Evolutionary conservation across 495 filamentous ascomycete species (phyloP).

Genomic region (Aspergillus ellipticus): DNA sequence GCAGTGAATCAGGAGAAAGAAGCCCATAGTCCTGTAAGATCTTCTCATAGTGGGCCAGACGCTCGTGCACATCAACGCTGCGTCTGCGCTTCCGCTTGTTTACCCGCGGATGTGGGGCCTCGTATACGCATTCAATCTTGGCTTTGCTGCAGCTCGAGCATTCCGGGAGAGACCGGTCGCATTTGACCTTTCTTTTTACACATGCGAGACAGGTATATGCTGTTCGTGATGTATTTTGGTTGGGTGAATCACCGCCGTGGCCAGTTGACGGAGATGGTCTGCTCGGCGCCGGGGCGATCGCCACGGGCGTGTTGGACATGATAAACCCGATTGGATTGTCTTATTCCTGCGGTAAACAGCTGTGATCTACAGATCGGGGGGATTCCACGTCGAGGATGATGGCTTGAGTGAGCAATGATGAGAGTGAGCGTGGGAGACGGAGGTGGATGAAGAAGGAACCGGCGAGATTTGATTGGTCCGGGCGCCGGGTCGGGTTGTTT

Average conservation of each 20-base stretch:
- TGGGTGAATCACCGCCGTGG: neutral
- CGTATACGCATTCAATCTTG: conserved; percentile 14
- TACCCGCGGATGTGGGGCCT: conserved; percentile 7
- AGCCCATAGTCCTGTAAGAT: conserved; percentile 18
- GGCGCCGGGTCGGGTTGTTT: too few species aligned
- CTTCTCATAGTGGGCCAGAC: conserved; percentile 16
- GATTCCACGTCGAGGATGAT: too few species aligned
- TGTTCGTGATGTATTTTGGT: neutral
- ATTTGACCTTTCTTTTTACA: conserved; percentile 44
- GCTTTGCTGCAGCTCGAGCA: conserved; percentile 35
- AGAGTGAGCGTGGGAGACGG: neutral
- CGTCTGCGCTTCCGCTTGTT: conserved; percentile 11
- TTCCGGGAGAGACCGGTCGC: conserved; percentile 37
- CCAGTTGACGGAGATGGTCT: neutral
- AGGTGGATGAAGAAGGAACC: neutral
- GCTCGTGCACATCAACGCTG: conserved; percentile 9
- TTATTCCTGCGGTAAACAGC: too few species aligned
- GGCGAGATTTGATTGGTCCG: neutral
- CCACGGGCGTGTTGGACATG: neutral
- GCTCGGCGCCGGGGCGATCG: neutral
- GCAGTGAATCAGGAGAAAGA: conserved; percentile 9
- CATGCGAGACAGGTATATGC: conserved; percentile 33
- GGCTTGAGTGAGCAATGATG: too few species aligned
- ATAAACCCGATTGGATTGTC: neutral
- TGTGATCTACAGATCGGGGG: too few species aligned